These are phyloP conservation scores for Exophiala alcalophila DNA, from an alignment of 2,329 filamentous ascomycete genomes.

Conservation along the genomic window DNA sequence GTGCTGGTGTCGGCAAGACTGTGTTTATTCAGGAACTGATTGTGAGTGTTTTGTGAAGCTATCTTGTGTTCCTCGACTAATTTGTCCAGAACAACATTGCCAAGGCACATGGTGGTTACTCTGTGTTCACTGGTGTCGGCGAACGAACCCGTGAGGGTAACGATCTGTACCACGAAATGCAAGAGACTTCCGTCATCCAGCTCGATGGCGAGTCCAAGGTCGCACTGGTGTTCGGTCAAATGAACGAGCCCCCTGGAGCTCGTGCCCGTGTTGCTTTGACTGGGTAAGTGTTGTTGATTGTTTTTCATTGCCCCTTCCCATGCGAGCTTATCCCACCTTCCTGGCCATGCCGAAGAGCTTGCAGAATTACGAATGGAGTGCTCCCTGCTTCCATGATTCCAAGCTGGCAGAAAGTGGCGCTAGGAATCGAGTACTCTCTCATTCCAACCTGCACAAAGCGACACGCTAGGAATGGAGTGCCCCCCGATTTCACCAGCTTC, in stretches of 20 bases:
- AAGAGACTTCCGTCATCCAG: slow-evolving; percentile 99
- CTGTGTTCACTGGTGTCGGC: slow-evolving; percentile 99
- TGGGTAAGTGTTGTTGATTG: slow-evolving; percentile 53
- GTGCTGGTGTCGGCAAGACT: slow-evolving; percentile 99
- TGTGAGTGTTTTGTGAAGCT: too few relatives aligned
- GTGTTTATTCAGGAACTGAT: slow-evolving; percentile 99
- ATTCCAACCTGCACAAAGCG: too few relatives aligned
- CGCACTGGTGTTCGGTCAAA: slow-evolving; percentile 98
- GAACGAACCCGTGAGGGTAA: slow-evolving; percentile 99
- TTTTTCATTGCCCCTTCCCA: slow-evolving; percentile 51
- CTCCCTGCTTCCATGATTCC: too few relatives aligned
- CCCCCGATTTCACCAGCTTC: too few relatives aligned
- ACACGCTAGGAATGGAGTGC: too few relatives aligned
- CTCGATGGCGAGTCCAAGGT: slow-evolving; percentile 99
- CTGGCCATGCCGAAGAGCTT: slow-evolving; percentile 9
- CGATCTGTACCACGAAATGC: slow-evolving; percentile 99
- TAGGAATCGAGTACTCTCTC: too few relatives aligned
- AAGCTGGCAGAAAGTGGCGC: too few relatives aligned
- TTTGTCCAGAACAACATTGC: slow-evolving; percentile 88
- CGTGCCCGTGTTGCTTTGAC: slow-evolving; percentile 99
- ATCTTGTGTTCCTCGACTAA: too few relatives aligned
- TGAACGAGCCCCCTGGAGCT: slow-evolving; percentile 99
- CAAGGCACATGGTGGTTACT: slow-evolving; percentile 99
- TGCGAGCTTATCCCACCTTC: slow-evolving; percentile 1
- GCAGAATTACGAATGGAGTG: too few relatives aligned